phyloP scores from a whole-genome alignment of 768 basidiomycete species.

The Tulasnella sp. region DNA sequence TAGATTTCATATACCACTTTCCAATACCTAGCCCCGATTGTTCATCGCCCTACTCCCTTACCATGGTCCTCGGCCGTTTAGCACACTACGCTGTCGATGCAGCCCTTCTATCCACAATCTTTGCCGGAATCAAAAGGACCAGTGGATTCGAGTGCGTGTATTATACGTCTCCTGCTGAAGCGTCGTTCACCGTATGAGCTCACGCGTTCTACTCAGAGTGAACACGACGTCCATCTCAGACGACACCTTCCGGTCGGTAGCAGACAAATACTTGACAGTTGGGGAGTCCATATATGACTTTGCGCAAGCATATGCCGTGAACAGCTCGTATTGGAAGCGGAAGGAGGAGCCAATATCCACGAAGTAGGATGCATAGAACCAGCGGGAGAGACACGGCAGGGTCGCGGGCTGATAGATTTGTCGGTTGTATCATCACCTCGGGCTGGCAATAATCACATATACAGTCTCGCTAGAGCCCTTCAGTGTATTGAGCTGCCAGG shows the following conservation, averaged over 20 bases:
- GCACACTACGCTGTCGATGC: conserved; percentile 79
- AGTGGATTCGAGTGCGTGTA: conserved; percentile 78
- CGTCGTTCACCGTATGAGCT: not conserved
- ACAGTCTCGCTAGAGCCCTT: not conserved
- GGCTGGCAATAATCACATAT: not conserved
- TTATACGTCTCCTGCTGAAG: not conserved
- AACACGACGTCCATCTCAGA: conserved; percentile 64
- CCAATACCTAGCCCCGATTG: too few relatives aligned
- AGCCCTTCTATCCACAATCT: conserved; percentile 72
- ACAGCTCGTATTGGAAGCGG: conserved; percentile 56
- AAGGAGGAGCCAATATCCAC: conserved; percentile 2
- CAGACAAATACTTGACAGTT: conserved; percentile 72
- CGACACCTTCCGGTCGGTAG: conserved; percentile 59
- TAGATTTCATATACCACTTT: too few relatives aligned
- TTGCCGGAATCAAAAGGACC: conserved; percentile 83
- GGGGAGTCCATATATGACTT: conserved; percentile 88
- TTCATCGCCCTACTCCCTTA: not conserved
- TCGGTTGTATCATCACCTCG: not conserved
- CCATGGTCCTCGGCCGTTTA: conserved; percentile 48
- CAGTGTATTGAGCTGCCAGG: not conserved
- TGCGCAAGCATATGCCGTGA: conserved; percentile 74
- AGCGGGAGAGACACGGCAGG: too few relatives aligned
- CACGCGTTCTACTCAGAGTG: conserved; percentile 36
- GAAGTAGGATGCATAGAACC: too few relatives aligned
- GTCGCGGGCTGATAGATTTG: not conserved